phyloP scores from a whole-genome alignment of 1,284 basidiomycete genomes.

The Pulchroboletus neoregius region DNA sequence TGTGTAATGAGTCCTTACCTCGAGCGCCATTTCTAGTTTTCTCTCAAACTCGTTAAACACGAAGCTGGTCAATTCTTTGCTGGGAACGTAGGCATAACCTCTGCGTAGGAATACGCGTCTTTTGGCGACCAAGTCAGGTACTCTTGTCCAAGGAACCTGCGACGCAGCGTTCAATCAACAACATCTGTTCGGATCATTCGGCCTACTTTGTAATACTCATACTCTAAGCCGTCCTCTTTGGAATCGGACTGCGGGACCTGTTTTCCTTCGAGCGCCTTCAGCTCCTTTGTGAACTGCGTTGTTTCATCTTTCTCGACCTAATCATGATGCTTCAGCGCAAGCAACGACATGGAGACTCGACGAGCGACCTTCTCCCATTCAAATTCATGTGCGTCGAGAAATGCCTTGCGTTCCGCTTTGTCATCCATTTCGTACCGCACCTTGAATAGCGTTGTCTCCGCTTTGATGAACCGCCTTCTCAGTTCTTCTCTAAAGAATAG shows the following conservation, averaged over 20 bases:
- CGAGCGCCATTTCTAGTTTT: conserved; percentile 74
- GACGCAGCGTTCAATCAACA: neutral
- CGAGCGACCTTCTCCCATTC: conserved; percentile 69
- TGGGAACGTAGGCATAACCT: conserved; percentile 91
- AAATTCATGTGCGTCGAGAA: conserved; percentile 75
- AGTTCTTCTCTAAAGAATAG: conserved; percentile 74
- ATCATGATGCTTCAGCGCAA: conserved; percentile 5
- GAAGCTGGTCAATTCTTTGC: conserved; percentile 79
- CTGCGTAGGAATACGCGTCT: conserved; percentile 77
- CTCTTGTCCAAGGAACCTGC: conserved; percentile 81
- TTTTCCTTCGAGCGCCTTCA: conserved; percentile 40
- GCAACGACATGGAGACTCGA: neutral
- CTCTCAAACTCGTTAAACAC: conserved; percentile 86
- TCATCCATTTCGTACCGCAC: conserved; percentile 80
- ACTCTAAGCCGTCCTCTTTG: neutral
- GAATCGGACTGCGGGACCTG: fast-evolving
- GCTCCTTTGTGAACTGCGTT: conserved; percentile 44
- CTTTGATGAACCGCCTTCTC: conserved; percentile 84
- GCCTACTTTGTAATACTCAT: conserved; percentile 65
- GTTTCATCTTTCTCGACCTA: conserved; percentile 67
- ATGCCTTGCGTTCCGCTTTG: conserved; percentile 57
- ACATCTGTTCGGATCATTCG: neutral
- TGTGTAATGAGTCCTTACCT: conserved; percentile 47
- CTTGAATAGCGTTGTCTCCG: conserved; percentile 83
- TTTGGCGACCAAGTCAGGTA: conserved; percentile 88